Evolutionary conservation across 1,284 basidiomycete genomes (phyloP).

Genomic region (Leccinum pallidistipes): DNA sequence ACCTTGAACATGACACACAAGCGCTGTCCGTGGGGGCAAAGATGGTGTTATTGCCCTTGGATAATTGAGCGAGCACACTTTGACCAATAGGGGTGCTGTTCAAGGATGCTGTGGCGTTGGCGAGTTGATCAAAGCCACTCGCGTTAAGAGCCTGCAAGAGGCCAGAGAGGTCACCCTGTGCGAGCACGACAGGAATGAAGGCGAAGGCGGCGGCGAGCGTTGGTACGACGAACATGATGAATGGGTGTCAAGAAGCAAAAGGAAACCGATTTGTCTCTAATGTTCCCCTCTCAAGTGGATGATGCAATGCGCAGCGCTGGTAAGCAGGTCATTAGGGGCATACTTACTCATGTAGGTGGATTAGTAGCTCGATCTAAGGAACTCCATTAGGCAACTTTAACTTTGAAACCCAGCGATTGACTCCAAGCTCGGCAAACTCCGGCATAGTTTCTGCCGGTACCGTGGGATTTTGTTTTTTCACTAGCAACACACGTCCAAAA

Average conservation of each 20-base stretch:
- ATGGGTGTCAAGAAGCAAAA: background rate
- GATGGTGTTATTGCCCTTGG: conserved; percentile 41
- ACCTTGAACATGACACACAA: conserved; percentile 35
- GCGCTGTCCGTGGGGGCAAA: conserved; percentile 53
- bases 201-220: conserved; percentile 12
- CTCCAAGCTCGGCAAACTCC: conserved; percentile 17
- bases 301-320: conserved; percentile 34
- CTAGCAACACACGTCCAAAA: conserved; percentile 1
- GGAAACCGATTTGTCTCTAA: background rate
- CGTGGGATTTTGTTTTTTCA: background rate
- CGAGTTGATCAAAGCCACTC: conserved; percentile 42
- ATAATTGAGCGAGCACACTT: conserved; percentile 43
- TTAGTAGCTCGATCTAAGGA: background rate
- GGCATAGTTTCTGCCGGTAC: conserved; percentile 1
- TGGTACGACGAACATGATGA: conserved; percentile 21
- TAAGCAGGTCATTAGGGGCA: conserved; percentile 2
- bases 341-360: background rate
- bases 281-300: conserved; percentile 7
- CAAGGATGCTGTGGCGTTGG: conserved; percentile 34
- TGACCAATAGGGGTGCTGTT: conserved; percentile 46
- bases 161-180: conserved; percentile 32
- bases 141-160: conserved; percentile 37
- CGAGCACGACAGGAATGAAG: conserved; percentile 15
- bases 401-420: conserved; percentile 5
- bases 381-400: background rate